Conservation (phyloP, 208 protist genomes). For the Wallacemonas sp. region DNA sequence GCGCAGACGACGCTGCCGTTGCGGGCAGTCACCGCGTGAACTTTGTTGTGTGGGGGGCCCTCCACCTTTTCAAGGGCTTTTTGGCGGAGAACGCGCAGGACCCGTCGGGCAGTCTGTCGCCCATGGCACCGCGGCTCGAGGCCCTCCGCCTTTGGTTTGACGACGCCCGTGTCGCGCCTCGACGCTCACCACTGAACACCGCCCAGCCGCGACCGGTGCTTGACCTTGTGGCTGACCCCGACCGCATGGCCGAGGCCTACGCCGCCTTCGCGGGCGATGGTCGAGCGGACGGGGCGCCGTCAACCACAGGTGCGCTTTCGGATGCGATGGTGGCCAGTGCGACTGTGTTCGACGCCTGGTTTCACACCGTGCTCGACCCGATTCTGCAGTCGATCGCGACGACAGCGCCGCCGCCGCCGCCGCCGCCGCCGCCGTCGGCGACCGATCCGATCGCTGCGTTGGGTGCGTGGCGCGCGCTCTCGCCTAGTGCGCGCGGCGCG, state of each 20-base stretch:
- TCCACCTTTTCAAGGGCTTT: slow-evolving; percentile 7
- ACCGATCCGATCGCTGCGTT: too few relatives aligned
- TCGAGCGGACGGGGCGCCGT: neutral
- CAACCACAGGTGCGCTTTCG: too few relatives aligned
- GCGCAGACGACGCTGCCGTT: slow-evolving; percentile 22
- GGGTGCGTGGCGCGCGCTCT: neutral
- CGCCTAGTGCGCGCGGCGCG: neutral
- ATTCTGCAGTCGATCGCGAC: neutral
- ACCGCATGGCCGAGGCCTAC: neutral
- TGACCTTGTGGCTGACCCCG: neutral
- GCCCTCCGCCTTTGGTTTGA: slow-evolving; percentile 9
- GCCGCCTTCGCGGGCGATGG: neutral
- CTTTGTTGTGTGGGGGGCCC: slow-evolving; percentile 56
- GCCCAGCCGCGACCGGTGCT: neutral
- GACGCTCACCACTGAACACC: neutral
- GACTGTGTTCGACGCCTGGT: neutral
- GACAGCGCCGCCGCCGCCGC: neutral
- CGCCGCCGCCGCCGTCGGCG: too few relatives aligned
- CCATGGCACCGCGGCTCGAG: neutral
- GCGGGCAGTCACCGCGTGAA: slow-evolving; percentile 32
- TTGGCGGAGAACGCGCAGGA: neutral
- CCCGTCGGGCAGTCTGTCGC: neutral
- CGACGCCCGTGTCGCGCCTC: neutral
- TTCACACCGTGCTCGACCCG: slow-evolving; percentile 4
- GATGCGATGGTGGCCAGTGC: slow-evolving; percentile 8